These are phyloP conservation scores for Hyparrhenia diplandra DNA, from an alignment of 176 grass and related monocot species.

Conservation along the genomic window DNA sequence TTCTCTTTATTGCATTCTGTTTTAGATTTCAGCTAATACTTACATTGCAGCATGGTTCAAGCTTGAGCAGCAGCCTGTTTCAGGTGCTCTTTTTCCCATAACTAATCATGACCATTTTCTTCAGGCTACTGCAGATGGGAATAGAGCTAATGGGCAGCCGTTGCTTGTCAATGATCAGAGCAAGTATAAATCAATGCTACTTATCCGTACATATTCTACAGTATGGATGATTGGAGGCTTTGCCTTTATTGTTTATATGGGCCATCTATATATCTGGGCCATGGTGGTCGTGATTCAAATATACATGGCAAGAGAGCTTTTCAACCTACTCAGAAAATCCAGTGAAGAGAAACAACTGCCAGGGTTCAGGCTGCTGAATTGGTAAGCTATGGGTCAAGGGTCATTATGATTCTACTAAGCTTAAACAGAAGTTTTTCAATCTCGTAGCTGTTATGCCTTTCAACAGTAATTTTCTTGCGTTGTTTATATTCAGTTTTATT, in stretches of 20 bases:
- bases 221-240: conserved; percentile 97
- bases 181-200: conserved; percentile 99
- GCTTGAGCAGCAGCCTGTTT: background rate
- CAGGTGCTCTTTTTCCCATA: background rate
- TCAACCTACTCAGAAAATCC: conserved; percentile 87
- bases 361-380: conserved; percentile 95
- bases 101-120: conserved; percentile 11
- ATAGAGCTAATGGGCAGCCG: conserved; percentile 60
- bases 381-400: conserved; percentile 46
- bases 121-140: conserved; percentile 66
- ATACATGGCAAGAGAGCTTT: conserved; percentile 94
- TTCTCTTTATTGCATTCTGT: background rate
- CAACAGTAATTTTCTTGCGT: background rate
- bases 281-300: conserved; percentile 99
- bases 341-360: conserved; percentile 91
- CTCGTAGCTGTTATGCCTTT: background rate
- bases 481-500: conserved; percentile 1
- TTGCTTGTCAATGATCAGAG: conserved; percentile 88
- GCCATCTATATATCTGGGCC: conserved; percentile 97
- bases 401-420: conserved; percentile 4
- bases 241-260: conserved; percentile 74
- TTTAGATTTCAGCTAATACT: background rate
- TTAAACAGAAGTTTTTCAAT: background rate
- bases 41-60: background rate
- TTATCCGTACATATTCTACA: conserved; percentile 95